These are phyloP conservation scores for Waltergamsia citrina DNA, from an alignment of 2,329 filamentous ascomycete species.

Conservation along the genomic window DNA sequence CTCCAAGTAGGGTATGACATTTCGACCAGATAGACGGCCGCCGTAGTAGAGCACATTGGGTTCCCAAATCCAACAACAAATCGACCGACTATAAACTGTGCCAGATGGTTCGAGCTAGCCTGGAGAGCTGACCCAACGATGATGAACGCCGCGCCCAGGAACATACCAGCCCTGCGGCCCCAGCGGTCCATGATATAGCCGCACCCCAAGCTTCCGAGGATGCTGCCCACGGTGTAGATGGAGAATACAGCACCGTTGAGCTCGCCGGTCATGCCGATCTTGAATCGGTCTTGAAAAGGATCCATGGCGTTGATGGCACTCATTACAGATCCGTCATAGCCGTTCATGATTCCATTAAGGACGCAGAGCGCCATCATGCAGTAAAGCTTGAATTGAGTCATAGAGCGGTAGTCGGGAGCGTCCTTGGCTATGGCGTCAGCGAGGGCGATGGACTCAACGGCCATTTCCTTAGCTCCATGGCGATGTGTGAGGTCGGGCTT, in stretches of 20 bases:
- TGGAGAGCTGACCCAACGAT: slow-evolving; percentile 10
- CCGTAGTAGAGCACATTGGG: slow-evolving; percentile 8
- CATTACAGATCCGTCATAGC: slow-evolving; percentile 10
- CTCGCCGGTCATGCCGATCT: slow-evolving; percentile 8
- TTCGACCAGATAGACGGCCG: slow-evolving; percentile 9
- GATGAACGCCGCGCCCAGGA: slow-evolving; percentile 7
- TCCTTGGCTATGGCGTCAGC: slow-evolving; percentile 12
- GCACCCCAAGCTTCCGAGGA: slow-evolving; percentile 4
- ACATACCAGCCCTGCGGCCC: slow-evolving; percentile 9
- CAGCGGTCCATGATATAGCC: slow-evolving; percentile 11
- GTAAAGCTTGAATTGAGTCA: slow-evolving; percentile 8
- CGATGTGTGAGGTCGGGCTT: slow-evolving; percentile 2
- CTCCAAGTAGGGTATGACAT: slow-evolving; percentile 11
- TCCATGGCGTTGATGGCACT: slow-evolving; percentile 12
- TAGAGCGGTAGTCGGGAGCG: slow-evolving; percentile 7
- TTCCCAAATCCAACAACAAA: slow-evolving; percentile 8
- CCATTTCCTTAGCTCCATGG: slow-evolving; percentile 7
- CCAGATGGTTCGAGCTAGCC: slow-evolving; percentile 7
- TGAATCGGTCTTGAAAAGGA: slow-evolving; percentile 10
- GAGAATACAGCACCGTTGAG: slow-evolving; percentile 16
- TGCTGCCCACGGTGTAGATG: slow-evolving; percentile 15
- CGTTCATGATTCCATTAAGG: slow-evolving; percentile 7
- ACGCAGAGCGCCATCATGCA: slow-evolving; percentile 11
- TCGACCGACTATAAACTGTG: slow-evolving; percentile 9
- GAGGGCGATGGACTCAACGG: slow-evolving; percentile 9